These are phyloP conservation scores for Nannochloris sp. DNA, from an alignment of 139 green algal genomes.

Conservation along the genomic window DNA sequence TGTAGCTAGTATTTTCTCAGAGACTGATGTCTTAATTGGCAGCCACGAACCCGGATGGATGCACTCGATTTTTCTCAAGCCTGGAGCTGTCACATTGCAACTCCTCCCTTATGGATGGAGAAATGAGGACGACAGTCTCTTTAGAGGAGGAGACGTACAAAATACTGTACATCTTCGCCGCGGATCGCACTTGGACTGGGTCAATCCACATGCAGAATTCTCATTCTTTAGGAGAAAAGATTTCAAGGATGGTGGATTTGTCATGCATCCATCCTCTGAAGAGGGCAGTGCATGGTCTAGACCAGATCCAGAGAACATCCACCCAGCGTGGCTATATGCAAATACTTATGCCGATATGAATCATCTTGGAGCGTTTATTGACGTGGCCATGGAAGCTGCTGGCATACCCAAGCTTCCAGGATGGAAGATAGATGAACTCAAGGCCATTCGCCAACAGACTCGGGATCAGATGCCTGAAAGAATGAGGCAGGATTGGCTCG, in stretches of 20 bases:
- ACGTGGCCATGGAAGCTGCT: conserved; percentile 5
- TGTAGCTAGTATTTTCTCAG: not conserved
- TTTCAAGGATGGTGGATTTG: conserved; percentile 3
- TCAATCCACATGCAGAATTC: conserved; percentile 2
- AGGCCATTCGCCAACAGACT: not conserved
- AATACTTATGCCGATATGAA: conserved; percentile 11
- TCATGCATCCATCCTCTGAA: not conserved
- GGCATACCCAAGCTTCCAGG: conserved; percentile 1
- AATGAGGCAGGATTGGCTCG: not conserved
- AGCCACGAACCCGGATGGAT: not conserved
- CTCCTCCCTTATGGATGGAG: conserved; percentile 8
- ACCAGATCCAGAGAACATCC: not conserved
- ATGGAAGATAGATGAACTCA: not conserved
- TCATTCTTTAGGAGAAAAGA: conserved; percentile 9
- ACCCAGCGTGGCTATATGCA: conserved; percentile 4
- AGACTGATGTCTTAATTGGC: conserved; percentile 10
- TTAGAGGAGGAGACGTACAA: conserved; percentile 2
- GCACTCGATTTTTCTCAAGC: conserved; percentile 11
- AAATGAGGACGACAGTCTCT: not conserved
- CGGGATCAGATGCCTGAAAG: conserved; percentile 3
- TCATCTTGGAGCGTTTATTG: conserved; percentile 7
- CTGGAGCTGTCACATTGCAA: conserved; percentile 8
- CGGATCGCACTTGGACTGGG: conserved; percentile 10
- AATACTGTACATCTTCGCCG: conserved; percentile 4
- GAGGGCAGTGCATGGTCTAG: conserved; percentile 1